phyloP scores from a whole-genome alignment of 352 stramenopile genomes.

The Saprolegnia diclina region DNA sequence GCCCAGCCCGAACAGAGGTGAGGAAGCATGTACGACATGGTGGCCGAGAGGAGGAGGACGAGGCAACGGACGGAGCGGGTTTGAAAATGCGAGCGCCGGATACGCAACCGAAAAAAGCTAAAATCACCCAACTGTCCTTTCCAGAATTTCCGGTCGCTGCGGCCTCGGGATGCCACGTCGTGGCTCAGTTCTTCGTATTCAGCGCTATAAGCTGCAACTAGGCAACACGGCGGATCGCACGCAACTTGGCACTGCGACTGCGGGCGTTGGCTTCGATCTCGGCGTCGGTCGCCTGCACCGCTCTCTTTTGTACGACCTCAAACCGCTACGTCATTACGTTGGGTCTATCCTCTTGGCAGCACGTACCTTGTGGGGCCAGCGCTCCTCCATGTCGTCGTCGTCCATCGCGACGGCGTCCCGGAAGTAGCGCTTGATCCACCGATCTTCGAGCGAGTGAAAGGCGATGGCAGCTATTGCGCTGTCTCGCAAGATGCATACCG shows the following conservation, averaged over 20 bases:
- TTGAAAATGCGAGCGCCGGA: too few species aligned
- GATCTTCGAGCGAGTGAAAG: conserved; percentile 80
- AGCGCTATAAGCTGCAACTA: too few species aligned
- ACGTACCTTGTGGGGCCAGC: conserved; percentile 19
- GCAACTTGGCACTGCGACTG: conserved; percentile 60
- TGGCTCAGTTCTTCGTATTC: not conserved
- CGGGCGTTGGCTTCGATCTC: conserved; percentile 62
- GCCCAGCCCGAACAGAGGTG: conserved; percentile 96
- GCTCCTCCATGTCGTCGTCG: conserved; percentile 30
- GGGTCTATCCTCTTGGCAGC: not conserved
- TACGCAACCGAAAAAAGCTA: too few species aligned
- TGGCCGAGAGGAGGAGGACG: not conserved
- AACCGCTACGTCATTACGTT: conserved; percentile 49
- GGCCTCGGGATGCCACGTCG: too few species aligned
- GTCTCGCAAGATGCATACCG: not conserved
- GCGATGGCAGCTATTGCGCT: conserved; percentile 52
- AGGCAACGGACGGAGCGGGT: too few species aligned
- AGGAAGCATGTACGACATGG: conserved; percentile 97
- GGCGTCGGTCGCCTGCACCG: conserved; percentile 54
- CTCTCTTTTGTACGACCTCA: conserved; percentile 55
- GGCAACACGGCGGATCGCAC: conserved; percentile 22
- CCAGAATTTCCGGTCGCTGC: too few species aligned
- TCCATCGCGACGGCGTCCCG: conserved; percentile 47
- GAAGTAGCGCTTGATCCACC: conserved; percentile 75
- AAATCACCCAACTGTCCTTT: too few species aligned